These are phyloP conservation scores for Solanum paucissectum DNA, from an alignment of 257 asterid genomes.

Conservation along the genomic window DNA sequence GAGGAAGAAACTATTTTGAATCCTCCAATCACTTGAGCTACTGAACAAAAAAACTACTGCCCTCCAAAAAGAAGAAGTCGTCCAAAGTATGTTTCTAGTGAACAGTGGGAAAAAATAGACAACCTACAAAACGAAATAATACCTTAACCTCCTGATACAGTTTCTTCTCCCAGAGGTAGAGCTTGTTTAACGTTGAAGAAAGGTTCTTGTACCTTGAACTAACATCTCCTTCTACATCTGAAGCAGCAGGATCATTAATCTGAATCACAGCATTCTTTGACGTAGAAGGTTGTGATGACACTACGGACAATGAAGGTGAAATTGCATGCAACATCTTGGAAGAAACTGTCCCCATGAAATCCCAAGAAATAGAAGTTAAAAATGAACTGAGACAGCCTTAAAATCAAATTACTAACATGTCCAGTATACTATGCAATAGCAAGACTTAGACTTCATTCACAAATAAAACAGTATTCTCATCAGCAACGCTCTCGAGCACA, in stretches of 20 bases:
- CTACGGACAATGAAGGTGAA: constrained; percentile 30
- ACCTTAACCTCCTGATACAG: constrained; percentile 96
- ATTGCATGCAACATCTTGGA: constrained; percentile 63
- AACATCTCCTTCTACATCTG: constrained; percentile 49
- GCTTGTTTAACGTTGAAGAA: constrained; percentile 82
- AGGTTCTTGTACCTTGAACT: constrained; percentile 55
- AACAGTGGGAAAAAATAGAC: not conserved
- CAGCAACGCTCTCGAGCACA: not conserved
- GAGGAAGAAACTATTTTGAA: not conserved
- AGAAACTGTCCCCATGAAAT: constrained; percentile 42
- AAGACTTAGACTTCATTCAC: not conserved
- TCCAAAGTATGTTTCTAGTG: not conserved
- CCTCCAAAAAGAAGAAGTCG: not conserved
- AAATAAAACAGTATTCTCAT: not conserved
- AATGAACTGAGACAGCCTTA: constrained; percentile 2
- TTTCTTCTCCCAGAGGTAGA: constrained; percentile 94
- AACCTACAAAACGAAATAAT: constrained; percentile 1
- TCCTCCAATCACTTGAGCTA: not conserved
- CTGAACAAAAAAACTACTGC: not conserved
- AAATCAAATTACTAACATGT: not conserved
- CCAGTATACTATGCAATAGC: not conserved
- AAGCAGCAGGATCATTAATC: constrained; percentile 32
- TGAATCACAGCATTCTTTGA: constrained; percentile 32
- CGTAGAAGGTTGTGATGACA: constrained; percentile 56
- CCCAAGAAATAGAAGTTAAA: not conserved